A percentile compares a stretch with the other conserved stretches of the same genome.
Conservation (phyloP, 306 rosid species). For the Datisca glomerata region DNA sequence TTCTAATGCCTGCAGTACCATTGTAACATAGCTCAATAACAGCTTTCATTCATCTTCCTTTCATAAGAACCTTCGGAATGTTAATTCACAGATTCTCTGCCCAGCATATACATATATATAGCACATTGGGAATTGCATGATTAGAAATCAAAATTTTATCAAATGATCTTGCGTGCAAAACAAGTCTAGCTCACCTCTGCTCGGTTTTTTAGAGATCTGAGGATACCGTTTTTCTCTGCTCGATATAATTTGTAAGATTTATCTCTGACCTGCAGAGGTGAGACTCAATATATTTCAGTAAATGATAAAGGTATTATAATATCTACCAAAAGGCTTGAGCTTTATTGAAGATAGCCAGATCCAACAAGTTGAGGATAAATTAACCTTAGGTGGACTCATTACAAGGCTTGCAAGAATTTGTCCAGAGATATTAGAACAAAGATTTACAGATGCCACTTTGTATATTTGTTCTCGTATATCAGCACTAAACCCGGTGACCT, state of each 20-base stretch:
- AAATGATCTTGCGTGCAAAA: no score
- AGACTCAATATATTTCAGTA: neutral
- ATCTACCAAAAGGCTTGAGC: conserved; percentile 13
- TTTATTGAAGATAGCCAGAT: no score
- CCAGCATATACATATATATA: no score
- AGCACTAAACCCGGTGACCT: conserved; percentile 71
- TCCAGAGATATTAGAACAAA: conserved; percentile 85
- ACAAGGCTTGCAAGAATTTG: conserved; percentile 92
- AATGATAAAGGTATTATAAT: neutral
- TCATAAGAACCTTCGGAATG: no score
- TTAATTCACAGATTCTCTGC: no score
- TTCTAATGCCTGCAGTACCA: conserved; percentile 63
- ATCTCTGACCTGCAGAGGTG: conserved; percentile 64
- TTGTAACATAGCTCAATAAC: no score
- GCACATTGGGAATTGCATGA: no score
- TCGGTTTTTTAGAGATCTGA: conserved; percentile 68
- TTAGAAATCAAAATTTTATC: no score
- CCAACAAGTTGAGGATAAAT: no score
- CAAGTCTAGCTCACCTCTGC: no score
- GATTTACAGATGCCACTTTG: conserved; percentile 87
- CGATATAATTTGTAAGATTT: conserved; percentile 51
- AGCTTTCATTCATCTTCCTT: no score
- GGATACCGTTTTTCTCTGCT: conserved; percentile 65
- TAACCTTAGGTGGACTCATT: conserved; percentile 94
- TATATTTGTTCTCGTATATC: conserved; percentile 79